These are phyloP conservation scores for Arabidopsis arenosa DNA, from an alignment of 345 rosid species.

Conservation along the genomic window DNA sequence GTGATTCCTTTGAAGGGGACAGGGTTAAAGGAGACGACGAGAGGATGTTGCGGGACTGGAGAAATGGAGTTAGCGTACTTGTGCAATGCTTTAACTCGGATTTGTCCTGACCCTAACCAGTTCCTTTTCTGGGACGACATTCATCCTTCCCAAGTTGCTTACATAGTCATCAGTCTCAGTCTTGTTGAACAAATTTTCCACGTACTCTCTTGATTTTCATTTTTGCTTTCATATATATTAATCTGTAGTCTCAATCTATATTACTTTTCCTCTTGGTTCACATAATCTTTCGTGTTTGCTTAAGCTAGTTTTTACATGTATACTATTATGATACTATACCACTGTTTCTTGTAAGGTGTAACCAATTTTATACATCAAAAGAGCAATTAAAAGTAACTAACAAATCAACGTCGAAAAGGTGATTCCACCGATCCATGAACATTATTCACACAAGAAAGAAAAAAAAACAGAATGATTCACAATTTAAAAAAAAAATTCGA, in stretches of 20 bases:
- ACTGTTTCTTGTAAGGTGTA: neutral
- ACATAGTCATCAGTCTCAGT: conserved; percentile 41
- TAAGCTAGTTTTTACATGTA: neutral
- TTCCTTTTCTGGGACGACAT: conserved; percentile 59
- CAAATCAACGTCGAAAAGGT: neutral
- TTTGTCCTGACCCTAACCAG: conserved; percentile 45
- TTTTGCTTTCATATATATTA: neutral
- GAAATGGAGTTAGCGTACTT: conserved; percentile 43
- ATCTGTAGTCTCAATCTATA: conserved; percentile 8
- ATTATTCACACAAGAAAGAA: neutral
- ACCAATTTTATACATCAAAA: neutral
- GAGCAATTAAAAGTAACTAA: neutral
- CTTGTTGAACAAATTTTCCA: conserved; percentile 39
- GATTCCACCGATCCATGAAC: neutral
- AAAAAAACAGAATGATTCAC: neutral
- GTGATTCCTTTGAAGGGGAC: neutral
- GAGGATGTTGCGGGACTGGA: conserved; percentile 62
- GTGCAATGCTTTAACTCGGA: conserved; percentile 49
- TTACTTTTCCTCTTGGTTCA: neutral
- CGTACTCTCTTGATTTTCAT: conserved; percentile 14
- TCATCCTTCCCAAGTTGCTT: conserved; percentile 57
- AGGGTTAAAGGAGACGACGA: conserved; percentile 54
- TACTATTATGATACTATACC: neutral
- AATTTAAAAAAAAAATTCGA: neutral
- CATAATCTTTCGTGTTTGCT: neutral